Conservation (phyloP, 2,329 filamentous ascomycete genomes). For the Neofusicoccum ribis region DNA sequence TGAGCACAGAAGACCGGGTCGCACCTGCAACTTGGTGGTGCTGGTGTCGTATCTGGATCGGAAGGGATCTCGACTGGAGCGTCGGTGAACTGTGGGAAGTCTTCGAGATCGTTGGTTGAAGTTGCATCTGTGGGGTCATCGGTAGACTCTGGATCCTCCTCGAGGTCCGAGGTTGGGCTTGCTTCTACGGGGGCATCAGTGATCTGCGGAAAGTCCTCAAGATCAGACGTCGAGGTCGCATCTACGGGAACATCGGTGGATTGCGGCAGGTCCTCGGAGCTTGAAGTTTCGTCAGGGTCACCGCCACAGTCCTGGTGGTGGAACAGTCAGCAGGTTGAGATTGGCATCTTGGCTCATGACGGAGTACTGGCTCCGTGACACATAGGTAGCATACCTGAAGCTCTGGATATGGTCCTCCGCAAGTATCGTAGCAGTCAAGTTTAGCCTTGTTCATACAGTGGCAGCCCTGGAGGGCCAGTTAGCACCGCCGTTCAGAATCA, state of each 20-base stretch:
- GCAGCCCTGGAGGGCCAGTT: not conserved
- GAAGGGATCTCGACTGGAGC: not conserved
- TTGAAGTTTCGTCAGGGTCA: not conserved
- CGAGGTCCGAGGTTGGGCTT: not conserved
- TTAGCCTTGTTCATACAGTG: not conserved
- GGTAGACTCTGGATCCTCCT: not conserved
- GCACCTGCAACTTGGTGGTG: not conserved
- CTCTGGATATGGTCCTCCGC: not conserved
- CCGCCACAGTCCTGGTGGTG: not conserved
- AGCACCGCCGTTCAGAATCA: not conserved
- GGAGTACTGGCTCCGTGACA: too few relatives aligned
- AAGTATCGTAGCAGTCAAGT: slow-evolving; percentile 4
- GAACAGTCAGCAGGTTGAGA: not conserved
- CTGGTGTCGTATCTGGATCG: not conserved
- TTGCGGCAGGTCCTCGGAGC: too few relatives aligned
- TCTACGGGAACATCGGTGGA: not conserved
- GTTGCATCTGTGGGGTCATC: not conserved
- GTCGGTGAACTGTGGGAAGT: not conserved
- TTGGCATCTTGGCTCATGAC: too few relatives aligned
- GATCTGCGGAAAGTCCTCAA: not conserved
- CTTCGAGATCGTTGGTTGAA: not conserved
- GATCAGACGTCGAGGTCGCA: not conserved
- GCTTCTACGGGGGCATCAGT: not conserved
- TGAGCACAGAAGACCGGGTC: not conserved
- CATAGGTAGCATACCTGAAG: not conserved